Base-by-base conservation (phyloP, 805 yeast genomes). In the Zygosaccharomyces lentus region DNA sequence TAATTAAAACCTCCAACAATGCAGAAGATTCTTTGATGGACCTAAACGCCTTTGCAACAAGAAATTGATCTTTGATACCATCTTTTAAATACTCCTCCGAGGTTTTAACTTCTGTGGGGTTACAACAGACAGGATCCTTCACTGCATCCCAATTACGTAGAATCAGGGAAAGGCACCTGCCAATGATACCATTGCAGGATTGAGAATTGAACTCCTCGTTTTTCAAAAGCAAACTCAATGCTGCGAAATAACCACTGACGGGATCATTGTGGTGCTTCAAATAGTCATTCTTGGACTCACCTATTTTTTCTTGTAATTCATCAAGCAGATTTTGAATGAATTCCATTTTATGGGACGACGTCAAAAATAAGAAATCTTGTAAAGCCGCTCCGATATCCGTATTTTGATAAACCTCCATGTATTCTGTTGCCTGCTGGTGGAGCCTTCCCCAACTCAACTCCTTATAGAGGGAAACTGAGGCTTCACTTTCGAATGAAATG, bases 301-400 rank as follows among this genome's bases (percentile, higher is more conserved):
- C 49, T 2, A 74, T 53, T 8, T 69, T 62, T 6, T 52, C 23
- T 2, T 68, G 66, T 10, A 82, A 55, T 19, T 55, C 59, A 0
- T 47, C 43, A 0, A 76, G 37, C 6, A 81, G 51, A 1, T 48
- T 41, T 0, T 54, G 53, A 19, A 75, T 55, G 36, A 66, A 72
- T 19, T 36, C 46, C 1, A 41, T 31, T 42, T 61, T 62, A 51
- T 65, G 43, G 1, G 36, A 60, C 41, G 69, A 64, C 46, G 72
- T 56, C 47, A 54, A 52, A 39, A 72, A 72, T 15, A 82, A 49
- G 57, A 81, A 74, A 56, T 77, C 78, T 24, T 84, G 67, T 12
- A 82, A 68, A 32, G 81, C 75, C 0, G 96, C 89, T 7, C 90
- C 96, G 19, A 87, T 82, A 48, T 89, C 96, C 37, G 86, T 82